Evolutionary conservation across 371 early-diverging fungal genomes (phyloP).

Genomic region (Mortierella sp.): DNA sequence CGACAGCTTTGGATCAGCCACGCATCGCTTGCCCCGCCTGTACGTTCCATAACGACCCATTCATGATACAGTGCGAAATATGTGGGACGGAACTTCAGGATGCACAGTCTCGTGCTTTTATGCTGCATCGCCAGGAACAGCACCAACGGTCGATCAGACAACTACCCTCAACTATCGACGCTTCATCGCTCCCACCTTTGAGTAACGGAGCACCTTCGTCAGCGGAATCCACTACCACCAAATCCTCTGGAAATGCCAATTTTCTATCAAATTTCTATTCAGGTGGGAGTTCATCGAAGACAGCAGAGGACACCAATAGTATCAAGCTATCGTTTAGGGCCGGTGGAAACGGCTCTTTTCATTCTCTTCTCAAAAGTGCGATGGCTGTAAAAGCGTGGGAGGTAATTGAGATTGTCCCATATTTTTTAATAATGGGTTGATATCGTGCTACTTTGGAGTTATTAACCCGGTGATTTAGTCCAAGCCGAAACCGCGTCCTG

Average conservation of each 20-base stretch:
- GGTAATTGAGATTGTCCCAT: conserved; percentile 33
- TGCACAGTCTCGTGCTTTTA: conserved; percentile 36
- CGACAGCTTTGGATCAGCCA: conserved; percentile 10
- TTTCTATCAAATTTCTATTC: conserved; percentile 21
- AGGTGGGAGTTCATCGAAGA: conserved; percentile 7
- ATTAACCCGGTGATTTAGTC: conserved; percentile 10
- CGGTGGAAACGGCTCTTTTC: conserved; percentile 76
- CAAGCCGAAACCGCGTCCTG: conserved; percentile 23
- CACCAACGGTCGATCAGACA: conserved; percentile 49
- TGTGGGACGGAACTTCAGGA: conserved; percentile 73
- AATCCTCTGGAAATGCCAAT: conserved; percentile 11
- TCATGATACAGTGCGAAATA: conserved; percentile 84
- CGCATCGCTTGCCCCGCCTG: conserved; percentile 73
- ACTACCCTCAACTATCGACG: conserved; percentile 25
- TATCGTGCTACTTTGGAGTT: not conserved
- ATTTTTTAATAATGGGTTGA: not conserved
- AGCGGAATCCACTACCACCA: not conserved
- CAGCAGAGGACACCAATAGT: conserved; percentile 34
- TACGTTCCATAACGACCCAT: conserved; percentile 89
- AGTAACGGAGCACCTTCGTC: not conserved
- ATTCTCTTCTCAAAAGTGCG: conserved; percentile 69
- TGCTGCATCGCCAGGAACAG: conserved; percentile 48
- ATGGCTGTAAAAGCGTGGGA: conserved; percentile 77
- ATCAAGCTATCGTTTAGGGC: conserved; percentile 84
- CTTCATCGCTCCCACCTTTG: not conserved